Percentiles rank a stretch among this genome's conserved stretches.
Evolutionary conservation across 305 asterid species (phyloP).

Genomic region (Fraxinus paxiana): DNA sequence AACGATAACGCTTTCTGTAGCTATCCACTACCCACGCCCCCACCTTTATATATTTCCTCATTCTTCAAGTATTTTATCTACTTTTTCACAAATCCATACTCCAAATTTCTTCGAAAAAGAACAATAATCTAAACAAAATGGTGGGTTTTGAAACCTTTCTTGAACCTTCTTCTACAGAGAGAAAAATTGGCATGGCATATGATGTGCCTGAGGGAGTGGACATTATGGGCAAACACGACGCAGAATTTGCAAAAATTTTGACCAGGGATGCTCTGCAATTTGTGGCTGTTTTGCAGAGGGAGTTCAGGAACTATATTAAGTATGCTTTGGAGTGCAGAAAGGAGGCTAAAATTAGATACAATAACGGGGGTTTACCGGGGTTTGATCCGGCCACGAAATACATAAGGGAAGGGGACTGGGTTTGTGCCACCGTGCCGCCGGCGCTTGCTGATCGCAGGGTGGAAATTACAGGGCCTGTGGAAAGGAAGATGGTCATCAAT

Average conservation of each 20-base stretch:
- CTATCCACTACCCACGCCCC: constrained; percentile 5
- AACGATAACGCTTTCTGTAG: constrained; percentile 11
- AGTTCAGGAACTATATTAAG: constrained; percentile 55
- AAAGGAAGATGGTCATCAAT: constrained; percentile 89
- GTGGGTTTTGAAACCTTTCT: constrained; percentile 46
- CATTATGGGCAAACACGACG: constrained; percentile 68
- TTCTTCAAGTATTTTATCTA: not conserved
- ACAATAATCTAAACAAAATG: constrained; percentile 29
- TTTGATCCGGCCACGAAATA: constrained; percentile 73
- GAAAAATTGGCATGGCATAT: constrained; percentile 36
- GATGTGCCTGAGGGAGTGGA: constrained; percentile 80
- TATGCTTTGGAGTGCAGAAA: constrained; percentile 74
- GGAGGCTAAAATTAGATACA: constrained; percentile 59
- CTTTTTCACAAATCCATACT: not conserved
- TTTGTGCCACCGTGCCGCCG: constrained; percentile 61
- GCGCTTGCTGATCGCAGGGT: constrained; percentile 83
- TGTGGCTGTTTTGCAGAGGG: constrained; percentile 67
- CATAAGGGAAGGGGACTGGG: constrained; percentile 67
- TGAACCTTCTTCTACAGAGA: constrained; percentile 15
- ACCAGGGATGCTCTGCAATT: constrained; percentile 64
- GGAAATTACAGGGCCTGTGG: constrained; percentile 95
- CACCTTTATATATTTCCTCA: constrained; percentile 7
- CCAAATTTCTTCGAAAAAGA: not conserved
- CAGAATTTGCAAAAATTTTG: constrained; percentile 52
- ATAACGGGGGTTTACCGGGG: constrained; percentile 56